Base-by-base conservation (phyloP, 176 grass and related monocot species). In the Zea mays region DNA sequence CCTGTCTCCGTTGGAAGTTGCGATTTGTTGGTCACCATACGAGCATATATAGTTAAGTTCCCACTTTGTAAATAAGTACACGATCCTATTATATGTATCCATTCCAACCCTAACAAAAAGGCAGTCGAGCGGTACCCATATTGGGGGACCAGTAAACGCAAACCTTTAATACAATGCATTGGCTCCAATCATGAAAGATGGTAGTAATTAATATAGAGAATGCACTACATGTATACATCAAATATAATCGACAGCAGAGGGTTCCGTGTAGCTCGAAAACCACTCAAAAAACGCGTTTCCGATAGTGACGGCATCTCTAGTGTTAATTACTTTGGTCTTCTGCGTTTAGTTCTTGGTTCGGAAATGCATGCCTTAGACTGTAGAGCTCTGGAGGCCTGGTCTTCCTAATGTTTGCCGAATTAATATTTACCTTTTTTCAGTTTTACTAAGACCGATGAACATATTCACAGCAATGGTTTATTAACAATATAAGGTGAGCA, bases 21-120 rank as follows among this genome's bases (percentile, higher is more conserved):
- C 20, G 37, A 16, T 73, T 69, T 81, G 35, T 69, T 81, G 35
- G 11, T 64, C 33, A 45, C 5, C 12, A 64, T 70, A 75, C 75
- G 8, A 7, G 67, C 37, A 14, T 54, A 54, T 54, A 54, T 58
- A 46, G 33, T 19, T 58, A 39, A 39, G 38, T 4, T 39, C 38
- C 38, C 38, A 3, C 38, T 39, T 35, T 43, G 50, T 37, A 2
- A 19, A 44, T 34, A 48, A 39, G 55, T 37, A 48, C 13, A 37
- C 3, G 37, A 27, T 34, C 16, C 56, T 68, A 40, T 63, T 58
- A 50, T 52, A 56, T 65, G 73, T 21, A 48, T 65, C 11, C n/a
- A n/a, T n/a, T n/a, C n/a, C 12, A 47, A 8, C n/a, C 68, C 38
- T 11, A 52, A 56, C 12, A 43, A 79, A 43, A 79, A 10, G 12